phyloP scores from a whole-genome alignment of 768 basidiomycete species.

The Strobilomyces dryophilus region DNA sequence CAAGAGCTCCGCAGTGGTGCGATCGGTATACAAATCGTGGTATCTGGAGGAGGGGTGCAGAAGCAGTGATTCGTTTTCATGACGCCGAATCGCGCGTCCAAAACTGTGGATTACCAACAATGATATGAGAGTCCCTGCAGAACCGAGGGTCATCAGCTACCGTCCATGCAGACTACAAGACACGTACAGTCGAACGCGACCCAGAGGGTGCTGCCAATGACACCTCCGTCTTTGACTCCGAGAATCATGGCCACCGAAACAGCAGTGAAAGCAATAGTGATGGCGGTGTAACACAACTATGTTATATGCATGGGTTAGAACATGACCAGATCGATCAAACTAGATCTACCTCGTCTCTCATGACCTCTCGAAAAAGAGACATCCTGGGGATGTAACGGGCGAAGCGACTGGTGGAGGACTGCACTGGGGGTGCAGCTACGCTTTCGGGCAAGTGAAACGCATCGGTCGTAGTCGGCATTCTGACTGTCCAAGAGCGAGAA shows the following conservation, averaged over 20 bases:
- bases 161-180: neutral
- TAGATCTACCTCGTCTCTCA: slow-evolving; percentile 58
- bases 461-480: slow-evolving; percentile 12
- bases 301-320: neutral
- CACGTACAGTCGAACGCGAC: slow-evolving; percentile 50
- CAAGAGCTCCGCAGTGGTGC: slow-evolving; percentile 5
- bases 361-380: slow-evolving; percentile 50
- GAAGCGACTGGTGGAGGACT: slow-evolving; percentile 25
- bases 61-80: slow-evolving; percentile 4
- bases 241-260: slow-evolving; percentile 46
- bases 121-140: slow-evolving; percentile 1
- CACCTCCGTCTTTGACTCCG: slow-evolving; percentile 44
- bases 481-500: slow-evolving; percentile 12
- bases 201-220: slow-evolving; percentile 49
- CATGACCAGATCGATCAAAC: neutral
- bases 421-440: slow-evolving; percentile 13
- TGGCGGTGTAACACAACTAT: slow-evolving; percentile 52
- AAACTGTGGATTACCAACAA: slow-evolving; percentile 3
- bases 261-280: slow-evolving; percentile 47
- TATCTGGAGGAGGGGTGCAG: slow-evolving; percentile 3
- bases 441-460: slow-evolving; percentile 4
- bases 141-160: slow-evolving; percentile 9
- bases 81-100: slow-evolving; percentile 5
- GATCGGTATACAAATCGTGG: slow-evolving; percentile 4
- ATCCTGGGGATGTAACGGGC: slow-evolving; percentile 50